Conservation (phyloP, 2,329 filamentous ascomycete species). For the Penicillium sp. region DNA sequence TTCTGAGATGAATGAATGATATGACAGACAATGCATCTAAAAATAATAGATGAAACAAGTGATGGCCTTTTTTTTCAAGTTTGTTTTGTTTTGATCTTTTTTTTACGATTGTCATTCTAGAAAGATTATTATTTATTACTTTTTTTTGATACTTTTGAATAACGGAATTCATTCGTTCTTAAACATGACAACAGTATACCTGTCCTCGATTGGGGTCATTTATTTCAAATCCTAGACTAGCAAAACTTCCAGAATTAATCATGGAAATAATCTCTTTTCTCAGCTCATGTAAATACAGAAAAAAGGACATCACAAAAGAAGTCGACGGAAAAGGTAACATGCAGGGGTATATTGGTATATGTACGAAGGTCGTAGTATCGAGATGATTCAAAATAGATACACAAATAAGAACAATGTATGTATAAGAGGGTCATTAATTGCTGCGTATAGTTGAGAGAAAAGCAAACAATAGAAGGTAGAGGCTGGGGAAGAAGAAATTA, state of each 20-base stretch:
- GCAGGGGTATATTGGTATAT: conserved; percentile 8
- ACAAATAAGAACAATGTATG: not conserved
- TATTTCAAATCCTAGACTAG: not conserved
- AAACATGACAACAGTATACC: not conserved
- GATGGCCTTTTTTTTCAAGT: conserved; percentile 8
- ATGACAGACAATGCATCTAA: conserved; percentile 8
- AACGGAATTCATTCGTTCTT: not conserved
- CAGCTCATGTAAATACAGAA: not conserved
- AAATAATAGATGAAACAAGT: conserved; percentile 11
- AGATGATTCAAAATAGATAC: not conserved
- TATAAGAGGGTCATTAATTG: not conserved
- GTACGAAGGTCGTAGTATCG: not conserved
- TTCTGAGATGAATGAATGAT: conserved; percentile 11
- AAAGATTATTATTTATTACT: not conserved
- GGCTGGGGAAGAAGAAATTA: conserved; percentile 14
- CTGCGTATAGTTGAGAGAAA: not conserved
- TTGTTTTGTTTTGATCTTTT: conserved; percentile 12
- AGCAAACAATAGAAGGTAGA: not conserved
- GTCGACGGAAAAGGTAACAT: conserved; percentile 5
- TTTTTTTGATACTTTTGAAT: not conserved
- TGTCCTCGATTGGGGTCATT: not conserved
- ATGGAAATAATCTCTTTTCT: not conserved
- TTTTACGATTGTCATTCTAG: conserved; percentile 12
- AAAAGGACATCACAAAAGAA: not conserved
- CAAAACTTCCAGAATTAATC: not conserved